Evolutionary conservation across 768 basidiomycete genomes (phyloP), one percentile per base, ranked within the genome.

Genomic region (Rhodosporidiobolus sp.): DNA sequence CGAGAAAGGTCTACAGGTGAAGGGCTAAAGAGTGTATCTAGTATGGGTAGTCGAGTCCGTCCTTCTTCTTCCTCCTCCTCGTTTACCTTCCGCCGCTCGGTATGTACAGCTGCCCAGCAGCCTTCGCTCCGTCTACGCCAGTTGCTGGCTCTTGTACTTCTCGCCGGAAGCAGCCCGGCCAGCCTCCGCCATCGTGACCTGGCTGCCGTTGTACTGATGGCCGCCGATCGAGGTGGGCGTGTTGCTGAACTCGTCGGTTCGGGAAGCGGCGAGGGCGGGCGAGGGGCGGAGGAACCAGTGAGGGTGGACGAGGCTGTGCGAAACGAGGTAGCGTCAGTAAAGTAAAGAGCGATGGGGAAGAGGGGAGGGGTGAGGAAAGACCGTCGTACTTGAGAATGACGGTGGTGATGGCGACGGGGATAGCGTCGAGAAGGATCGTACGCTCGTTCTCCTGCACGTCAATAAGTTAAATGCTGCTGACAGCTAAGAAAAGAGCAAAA

Each of bases 271-370:
- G 38, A 43, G 38, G 38, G 38, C 20, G 17, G 56, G 35, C 17
- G 56, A 58, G 26, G 26, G 35, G 38, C 45, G n/a, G 26, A 70
- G 63, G 69, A 53, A 70, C 69, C 69, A 70, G 35, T 58, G 63
- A 12, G 69, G 63, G 57, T 70, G 69, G 49, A 64, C 20, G 49
- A 70, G 4, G 63, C 68, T 43, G 38, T 69, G 55, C 34, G 20
- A 28, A 38, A 4, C 26, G 7, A 20, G 34, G 30, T 7, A 43
- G 14, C 8, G 38, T 43, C 8, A 43, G 38, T 43, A 7, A 14
- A 43, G 38, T 14, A 24, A 26, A 28, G 28, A 12, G 46, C 0
- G 22, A 24, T 1, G 5, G 4, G 34, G 30, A 1, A 12, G 1
- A 24, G 28, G 24, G 28, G 30, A 60, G 9, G 20, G 57, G 43